Percentiles rank a stretch among this genome's conserved stretches.
These are phyloP conservation scores for Talaromyces adpressus DNA, from an alignment of 495 filamentous ascomycete species.

Conservation along the genomic window DNA sequence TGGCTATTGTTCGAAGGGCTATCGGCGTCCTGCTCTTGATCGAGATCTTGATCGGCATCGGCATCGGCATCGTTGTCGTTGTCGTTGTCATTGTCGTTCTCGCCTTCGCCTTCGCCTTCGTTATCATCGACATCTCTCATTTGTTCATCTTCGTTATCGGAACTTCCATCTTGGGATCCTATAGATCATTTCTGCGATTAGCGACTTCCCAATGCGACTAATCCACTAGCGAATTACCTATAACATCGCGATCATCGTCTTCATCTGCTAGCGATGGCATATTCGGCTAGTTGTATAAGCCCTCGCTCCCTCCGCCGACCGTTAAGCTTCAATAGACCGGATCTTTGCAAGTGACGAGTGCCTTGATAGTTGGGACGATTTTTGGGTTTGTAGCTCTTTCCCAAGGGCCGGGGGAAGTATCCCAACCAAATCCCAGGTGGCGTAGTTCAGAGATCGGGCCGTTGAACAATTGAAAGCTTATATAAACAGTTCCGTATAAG, in stretches of 20 bases:
- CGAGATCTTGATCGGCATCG: constrained; percentile 54
- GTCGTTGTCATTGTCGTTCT: constrained; percentile 35
- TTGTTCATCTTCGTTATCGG: constrained; percentile 65
- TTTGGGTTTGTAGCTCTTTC: neutral
- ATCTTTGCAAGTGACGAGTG: neutral
- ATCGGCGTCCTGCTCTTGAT: constrained; percentile 55
- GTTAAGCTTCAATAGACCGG: neutral
- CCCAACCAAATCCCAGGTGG: neutral
- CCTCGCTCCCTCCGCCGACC: neutral
- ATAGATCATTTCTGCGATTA: constrained; percentile 15
- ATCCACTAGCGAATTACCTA: constrained; percentile 26
- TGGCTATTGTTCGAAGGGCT: constrained; percentile 44
- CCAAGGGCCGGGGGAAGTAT: neutral
- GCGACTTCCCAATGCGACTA: neutral
- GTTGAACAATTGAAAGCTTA: neutral
- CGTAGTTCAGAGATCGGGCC: neutral
- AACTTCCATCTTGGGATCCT: constrained; percentile 51
- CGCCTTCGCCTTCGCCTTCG: constrained; percentile 24
- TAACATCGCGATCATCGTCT: constrained; percentile 50
- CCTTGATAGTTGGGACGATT: neutral
- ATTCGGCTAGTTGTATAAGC: neutral
- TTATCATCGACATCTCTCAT: constrained; percentile 57
- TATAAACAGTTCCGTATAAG: neutral
- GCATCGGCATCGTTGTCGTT: constrained; percentile 53
- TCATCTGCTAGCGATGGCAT: constrained; percentile 27